Conservation (phyloP, 257 asterid genomes). For the Fraxinus cuspidata region DNA sequence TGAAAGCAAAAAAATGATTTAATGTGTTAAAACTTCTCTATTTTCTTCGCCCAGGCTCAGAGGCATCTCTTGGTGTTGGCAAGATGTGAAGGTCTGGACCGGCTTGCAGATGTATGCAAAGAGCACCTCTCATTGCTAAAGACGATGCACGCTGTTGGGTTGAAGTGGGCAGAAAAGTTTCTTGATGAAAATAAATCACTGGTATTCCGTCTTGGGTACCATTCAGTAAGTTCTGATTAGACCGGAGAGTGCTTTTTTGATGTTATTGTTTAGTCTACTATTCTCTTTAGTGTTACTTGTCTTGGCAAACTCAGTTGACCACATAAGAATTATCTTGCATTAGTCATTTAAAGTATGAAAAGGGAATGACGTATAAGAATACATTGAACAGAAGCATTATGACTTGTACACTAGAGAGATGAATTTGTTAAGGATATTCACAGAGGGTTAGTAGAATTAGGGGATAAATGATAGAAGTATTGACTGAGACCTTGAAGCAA, state of each 20-base stretch:
- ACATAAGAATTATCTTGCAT: background rate
- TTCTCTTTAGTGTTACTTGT: background rate
- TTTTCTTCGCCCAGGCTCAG: conserved; percentile 58
- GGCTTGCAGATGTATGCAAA: conserved; percentile 55
- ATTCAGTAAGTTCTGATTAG: conserved; percentile 55
- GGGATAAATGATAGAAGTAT: background rate
- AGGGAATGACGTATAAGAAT: background rate
- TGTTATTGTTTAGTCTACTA: background rate
- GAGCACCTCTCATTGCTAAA: conserved; percentile 66
- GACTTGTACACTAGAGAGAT: background rate
- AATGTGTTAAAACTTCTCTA: background rate
- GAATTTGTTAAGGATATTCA: background rate
- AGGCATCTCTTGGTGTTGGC: conserved; percentile 72
- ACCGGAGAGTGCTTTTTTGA: background rate
- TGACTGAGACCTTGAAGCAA: background rate
- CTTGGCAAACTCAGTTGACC: background rate
- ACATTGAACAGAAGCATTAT: background rate
- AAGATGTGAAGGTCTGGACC: conserved; percentile 70
- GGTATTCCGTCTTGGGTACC: conserved; percentile 88
- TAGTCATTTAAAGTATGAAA: background rate
- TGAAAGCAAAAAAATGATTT: background rate
- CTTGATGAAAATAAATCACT: conserved; percentile 52
- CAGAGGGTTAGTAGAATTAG: background rate
- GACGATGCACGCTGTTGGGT: conserved; percentile 71
- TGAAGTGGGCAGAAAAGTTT: conserved; percentile 72